A percentile compares a stretch with the other conserved stretches of the same genome.
These are phyloP conservation scores for Soucietia sequanensis DNA, from an alignment of 805 yeast species.

Conservation along the genomic window DNA sequence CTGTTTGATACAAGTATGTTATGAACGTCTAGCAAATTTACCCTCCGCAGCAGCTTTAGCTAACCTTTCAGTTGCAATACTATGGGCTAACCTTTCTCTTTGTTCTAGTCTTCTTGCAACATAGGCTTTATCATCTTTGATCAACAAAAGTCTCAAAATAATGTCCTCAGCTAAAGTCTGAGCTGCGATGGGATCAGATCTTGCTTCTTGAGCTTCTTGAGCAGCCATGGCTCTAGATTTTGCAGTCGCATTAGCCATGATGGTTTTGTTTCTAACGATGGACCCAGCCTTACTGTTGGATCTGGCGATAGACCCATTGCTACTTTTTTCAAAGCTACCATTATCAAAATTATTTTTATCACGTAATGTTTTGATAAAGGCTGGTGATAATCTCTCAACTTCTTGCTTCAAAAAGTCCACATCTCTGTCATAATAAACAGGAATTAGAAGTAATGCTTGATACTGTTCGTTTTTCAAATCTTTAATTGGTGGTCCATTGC, in stretches of 20 bases:
- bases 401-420: conserved; percentile 50
- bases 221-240: conserved; percentile 49
- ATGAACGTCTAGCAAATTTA: conserved; percentile 12
- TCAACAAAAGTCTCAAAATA: conserved; percentile 65
- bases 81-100: conserved; percentile 57
- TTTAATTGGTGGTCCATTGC: conserved; percentile 74
- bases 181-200: conserved; percentile 43
- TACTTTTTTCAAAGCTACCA: background rate
- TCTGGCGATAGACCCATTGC: conserved; percentile 3
- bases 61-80: conserved; percentile 52
- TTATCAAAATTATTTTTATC: conserved; percentile 46
- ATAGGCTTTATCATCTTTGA: conserved; percentile 60
- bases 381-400: conserved; percentile 57
- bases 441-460: conserved; percentile 61
- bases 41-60: conserved; percentile 49
- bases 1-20: background rate
- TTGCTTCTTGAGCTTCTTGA: conserved; percentile 40
- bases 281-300: conserved; percentile 41
- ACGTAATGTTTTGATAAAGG: conserved; percentile 48
- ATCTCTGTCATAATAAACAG: conserved; percentile 60
- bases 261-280: conserved; percentile 62
- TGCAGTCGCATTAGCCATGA: conserved; percentile 69
- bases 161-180: conserved; percentile 59
- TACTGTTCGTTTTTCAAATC: conserved; percentile 61
- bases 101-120: conserved; percentile 60